Evolutionary conservation across 73 alveolate species (phyloP).

Genomic region (Effrenium voratum): DNA sequence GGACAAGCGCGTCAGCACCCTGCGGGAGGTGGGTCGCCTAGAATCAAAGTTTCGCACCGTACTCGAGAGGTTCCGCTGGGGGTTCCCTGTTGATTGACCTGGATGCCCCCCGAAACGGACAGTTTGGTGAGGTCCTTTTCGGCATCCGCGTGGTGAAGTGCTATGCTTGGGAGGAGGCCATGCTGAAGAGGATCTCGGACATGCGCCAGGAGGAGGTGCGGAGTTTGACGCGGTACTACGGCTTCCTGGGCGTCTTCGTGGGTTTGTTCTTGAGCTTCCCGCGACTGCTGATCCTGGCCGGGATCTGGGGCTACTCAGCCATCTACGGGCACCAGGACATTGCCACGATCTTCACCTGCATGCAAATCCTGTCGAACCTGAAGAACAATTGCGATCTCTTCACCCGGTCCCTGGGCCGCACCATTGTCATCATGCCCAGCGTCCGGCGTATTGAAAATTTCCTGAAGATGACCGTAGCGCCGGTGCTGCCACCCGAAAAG

Average conservation of each 20-base stretch:
- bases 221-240: slow-evolving; percentile 63
- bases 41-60: no score
- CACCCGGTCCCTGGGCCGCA: slow-evolving; percentile 77
- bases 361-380: slow-evolving; percentile 92
- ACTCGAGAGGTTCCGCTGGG: no score
- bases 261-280: slow-evolving; percentile 80
- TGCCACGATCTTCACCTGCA: slow-evolving; percentile 84
- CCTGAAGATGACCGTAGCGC: slow-evolving; percentile 87
- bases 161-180: slow-evolving; percentile 93
- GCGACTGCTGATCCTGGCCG: slow-evolving; percentile 76
- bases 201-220: slow-evolving; percentile 62
- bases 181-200: slow-evolving; percentile 42
- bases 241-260: slow-evolving; percentile 81
- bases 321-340: slow-evolving; percentile 81
- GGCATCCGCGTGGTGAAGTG: slow-evolving; percentile 92
- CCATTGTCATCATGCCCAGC: slow-evolving; percentile 74
- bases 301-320: slow-evolving; percentile 82
- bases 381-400: slow-evolving; percentile 87
- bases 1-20: slow-evolving; percentile 79
- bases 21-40: no score
- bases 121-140: slow-evolving; percentile 61
- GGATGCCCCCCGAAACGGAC: no score
- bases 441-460: slow-evolving; percentile 70
- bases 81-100: no score
- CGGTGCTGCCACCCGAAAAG: slow-evolving; percentile 82